Evolutionary conservation across 108 stramenopile species (phyloP), one percentile per base, ranked within the genome.

Genomic region (Asterionellopsis glacialis): DNA sequence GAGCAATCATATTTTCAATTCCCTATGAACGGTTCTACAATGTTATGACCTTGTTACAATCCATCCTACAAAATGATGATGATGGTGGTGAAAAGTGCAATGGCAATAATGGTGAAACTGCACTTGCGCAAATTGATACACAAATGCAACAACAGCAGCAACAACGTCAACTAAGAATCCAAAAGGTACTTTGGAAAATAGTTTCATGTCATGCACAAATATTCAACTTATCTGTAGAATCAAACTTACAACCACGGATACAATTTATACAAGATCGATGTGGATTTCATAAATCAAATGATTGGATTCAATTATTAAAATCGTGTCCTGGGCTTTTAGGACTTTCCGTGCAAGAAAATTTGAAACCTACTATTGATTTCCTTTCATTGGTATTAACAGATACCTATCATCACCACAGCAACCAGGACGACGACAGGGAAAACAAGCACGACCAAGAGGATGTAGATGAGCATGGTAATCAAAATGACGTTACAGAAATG

Each of bases 21-120:
- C 87, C 91, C 12, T 75, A 74, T 13, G 18, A 87, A 14, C 2
- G 33, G 7, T 92, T 88, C 64, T 81, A 88, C 49, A 18, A 74
- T 16, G 67, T 76, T 16, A 25, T 83, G 16, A 26, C 47, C 22
- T 74, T 69, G 47, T 63, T 92, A 6, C 45, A 70, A 11, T 73
- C 73, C 9, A 67, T 65, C 7, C 57, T 76, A 22, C 25, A 71
- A 11, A 87, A 68, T 59, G 55, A 88, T 22, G 16, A 38, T 4
- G 47, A 59, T 45, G 13, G 73, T 43, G 15, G 70, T 63, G 48
- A 52, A 28, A 11, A 65, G 11, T 62, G 48, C 40, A 41, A 52
- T 13, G n/a, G 56, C 22, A 18, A 27, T 23, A n/a, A 51, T 57
- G 27, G 63, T 43, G 39, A 9, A 48, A 27, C 23, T 28, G 13